These are phyloP conservation scores for Chaetomium tenue DNA, from an alignment of 495 filamentous ascomycete genomes.

Conservation along the genomic window DNA sequence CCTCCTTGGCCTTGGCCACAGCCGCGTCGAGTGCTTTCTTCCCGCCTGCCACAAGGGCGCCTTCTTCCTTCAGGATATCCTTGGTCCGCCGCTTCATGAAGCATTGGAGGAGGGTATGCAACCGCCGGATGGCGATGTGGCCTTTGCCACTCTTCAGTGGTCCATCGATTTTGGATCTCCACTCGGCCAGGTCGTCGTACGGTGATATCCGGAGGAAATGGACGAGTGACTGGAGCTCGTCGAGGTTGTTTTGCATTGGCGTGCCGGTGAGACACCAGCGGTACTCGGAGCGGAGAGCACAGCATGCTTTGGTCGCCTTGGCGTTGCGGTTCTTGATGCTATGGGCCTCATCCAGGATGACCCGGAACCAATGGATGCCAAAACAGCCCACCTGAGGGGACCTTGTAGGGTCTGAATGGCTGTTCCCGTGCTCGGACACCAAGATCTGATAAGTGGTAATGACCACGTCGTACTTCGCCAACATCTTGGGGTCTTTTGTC, in stretches of 20 bases:
- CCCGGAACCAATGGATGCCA: conserved; percentile 87
- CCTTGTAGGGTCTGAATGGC: conserved; percentile 48
- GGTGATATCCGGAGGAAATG: conserved; percentile 91
- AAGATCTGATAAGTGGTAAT: conserved; percentile 96
- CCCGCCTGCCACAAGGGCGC: conserved; percentile 68
- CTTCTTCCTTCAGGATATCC: conserved; percentile 83
- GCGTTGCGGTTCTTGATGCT: conserved; percentile 98
- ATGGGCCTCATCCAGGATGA: conserved; percentile 95
- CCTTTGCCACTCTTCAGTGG: conserved; percentile 85
- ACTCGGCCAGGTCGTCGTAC: conserved; percentile 74
- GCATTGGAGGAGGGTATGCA: conserved; percentile 78
- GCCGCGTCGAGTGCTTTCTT: conserved; percentile 50
- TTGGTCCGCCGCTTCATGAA: conserved; percentile 98
- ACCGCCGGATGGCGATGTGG: conserved; percentile 79
- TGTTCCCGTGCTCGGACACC: conserved; percentile 78
- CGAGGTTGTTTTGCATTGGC: conserved; percentile 97
- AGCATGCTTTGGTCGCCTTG: conserved; percentile 87
- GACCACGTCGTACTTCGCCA: conserved; percentile 88
- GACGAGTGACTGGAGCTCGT: conserved; percentile 90
- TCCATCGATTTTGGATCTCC: conserved; percentile 82
- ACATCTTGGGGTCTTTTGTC: conserved; percentile 68
- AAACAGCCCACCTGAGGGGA: conserved; percentile 78
- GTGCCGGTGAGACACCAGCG: conserved; percentile 96
- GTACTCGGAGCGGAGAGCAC: conserved; percentile 74
- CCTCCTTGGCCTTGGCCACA: conserved; percentile 46